These are phyloP conservation scores for Colletotrichum navitas DNA, from an alignment of 2,329 filamentous ascomycete genomes.

Conservation along the genomic window DNA sequence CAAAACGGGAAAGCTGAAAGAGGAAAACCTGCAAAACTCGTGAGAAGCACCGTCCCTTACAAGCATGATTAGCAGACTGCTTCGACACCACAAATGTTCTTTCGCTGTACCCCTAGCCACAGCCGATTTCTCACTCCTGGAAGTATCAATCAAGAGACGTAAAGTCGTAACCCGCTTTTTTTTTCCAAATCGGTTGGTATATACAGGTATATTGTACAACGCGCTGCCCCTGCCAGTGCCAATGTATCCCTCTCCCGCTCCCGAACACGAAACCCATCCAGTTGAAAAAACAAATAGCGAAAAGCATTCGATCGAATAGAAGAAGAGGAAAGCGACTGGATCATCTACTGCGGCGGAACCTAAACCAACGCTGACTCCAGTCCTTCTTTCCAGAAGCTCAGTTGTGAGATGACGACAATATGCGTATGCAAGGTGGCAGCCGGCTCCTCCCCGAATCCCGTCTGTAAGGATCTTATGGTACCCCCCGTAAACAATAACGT, in stretches of 20 bases:
- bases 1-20: not conserved
- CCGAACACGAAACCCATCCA: slow-evolving; percentile 6
- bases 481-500: slow-evolving; percentile 34
- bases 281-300: not conserved
- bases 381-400: slow-evolving; percentile 32
- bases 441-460: slow-evolving; percentile 18
- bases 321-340: slow-evolving; percentile 30
- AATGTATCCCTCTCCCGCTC: slow-evolving; percentile 35
- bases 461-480: slow-evolving; percentile 29
- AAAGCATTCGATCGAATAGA: slow-evolving; percentile 18
- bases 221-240: slow-evolving; percentile 27
- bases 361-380: slow-evolving; percentile 33
- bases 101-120: not conserved
- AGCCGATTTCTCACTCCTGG: not conserved
- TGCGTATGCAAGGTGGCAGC: slow-evolving; percentile 38
- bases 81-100: not conserved
- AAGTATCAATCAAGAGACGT: not conserved
- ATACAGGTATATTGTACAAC: slow-evolving; percentile 41
- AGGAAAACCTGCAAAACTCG: too few species aligned
- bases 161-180: slow-evolving; percentile 12
- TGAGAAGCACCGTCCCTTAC: too few species aligned
- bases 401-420: slow-evolving; percentile 36
- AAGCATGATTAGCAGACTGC: not conserved
- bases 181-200: slow-evolving; percentile 34
- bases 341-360: slow-evolving; percentile 17